phyloP scores from a whole-genome alignment of 1,284 basidiomycete genomes.

The Ganoderma leucocontextum region DNA sequence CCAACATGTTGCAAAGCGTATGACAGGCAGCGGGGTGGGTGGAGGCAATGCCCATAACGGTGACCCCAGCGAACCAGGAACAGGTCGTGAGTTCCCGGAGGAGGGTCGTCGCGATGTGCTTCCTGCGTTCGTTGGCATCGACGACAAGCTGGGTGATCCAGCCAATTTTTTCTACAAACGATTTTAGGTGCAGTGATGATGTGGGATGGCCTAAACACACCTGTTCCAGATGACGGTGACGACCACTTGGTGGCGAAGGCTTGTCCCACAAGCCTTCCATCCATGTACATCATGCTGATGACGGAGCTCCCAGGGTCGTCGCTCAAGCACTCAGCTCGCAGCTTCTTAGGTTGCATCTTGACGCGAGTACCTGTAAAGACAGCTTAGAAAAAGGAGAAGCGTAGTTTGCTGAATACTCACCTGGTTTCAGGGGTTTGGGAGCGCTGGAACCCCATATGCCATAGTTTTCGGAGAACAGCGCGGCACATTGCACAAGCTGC shows the following conservation, averaged over 20 bases:
- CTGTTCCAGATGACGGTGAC: slow-evolving; percentile 2
- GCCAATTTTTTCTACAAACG: slow-evolving; percentile 20
- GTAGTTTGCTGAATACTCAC: slow-evolving; percentile 9
- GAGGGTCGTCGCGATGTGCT: slow-evolving; percentile 27
- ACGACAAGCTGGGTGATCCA: slow-evolving; percentile 36
- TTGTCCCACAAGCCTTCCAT: slow-evolving; percentile 27
- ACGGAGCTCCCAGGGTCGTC: slow-evolving; percentile 14
- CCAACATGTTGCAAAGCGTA: slow-evolving; percentile 24
- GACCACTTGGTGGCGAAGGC: slow-evolving; percentile 31
- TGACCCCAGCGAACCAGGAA: slow-evolving; percentile 23
- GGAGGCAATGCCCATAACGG: slow-evolving; percentile 29
- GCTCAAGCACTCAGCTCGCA: slow-evolving; percentile 23
- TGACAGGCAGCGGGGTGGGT: slow-evolving; percentile 31
- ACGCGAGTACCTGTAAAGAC: slow-evolving; percentile 21
- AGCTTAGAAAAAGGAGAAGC: not conserved
- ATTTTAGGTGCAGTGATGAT: not conserved
- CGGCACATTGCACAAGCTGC: slow-evolving; percentile 27
- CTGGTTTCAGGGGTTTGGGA: slow-evolving; percentile 18
- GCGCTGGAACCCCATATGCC: slow-evolving; percentile 27
- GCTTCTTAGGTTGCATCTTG: slow-evolving; percentile 18
- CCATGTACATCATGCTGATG: slow-evolving; percentile 12
- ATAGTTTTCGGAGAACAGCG: slow-evolving; percentile 30
- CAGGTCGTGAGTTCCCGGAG: slow-evolving; percentile 18
- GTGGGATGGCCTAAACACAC: slow-evolving; percentile 6
- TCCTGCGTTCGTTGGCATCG: slow-evolving; percentile 20